Percentiles rank a stretch among this genome's conserved stretches.
Conservation (phyloP, 306 rosid genomes). For the Casuarina equisetifolia region DNA sequence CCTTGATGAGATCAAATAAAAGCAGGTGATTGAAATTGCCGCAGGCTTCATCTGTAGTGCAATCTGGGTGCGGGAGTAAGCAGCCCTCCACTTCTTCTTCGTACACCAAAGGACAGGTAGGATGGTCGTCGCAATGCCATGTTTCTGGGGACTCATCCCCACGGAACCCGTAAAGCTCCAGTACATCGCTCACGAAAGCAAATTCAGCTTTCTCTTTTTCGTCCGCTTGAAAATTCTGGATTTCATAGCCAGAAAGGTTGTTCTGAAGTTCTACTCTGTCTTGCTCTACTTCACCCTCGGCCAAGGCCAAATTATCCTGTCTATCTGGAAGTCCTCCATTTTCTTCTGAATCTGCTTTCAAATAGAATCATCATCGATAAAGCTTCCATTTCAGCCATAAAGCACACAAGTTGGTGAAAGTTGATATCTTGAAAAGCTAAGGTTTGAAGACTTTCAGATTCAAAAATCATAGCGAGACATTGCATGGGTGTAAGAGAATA, state of each 20-base stretch:
- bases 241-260: conserved; percentile 23
- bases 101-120: conserved; percentile 51
- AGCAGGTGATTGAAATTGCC: conserved; percentile 55
- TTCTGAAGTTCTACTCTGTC: conserved; percentile 4
- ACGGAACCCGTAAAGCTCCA: conserved; percentile 60
- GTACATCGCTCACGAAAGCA: conserved; percentile 64
- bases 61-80: conserved; percentile 44
- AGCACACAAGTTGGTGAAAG: neutral
- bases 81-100: conserved; percentile 61
- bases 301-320: neutral
- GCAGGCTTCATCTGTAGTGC: conserved; percentile 45
- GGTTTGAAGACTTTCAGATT: neutral
- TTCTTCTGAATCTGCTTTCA: too few relatives aligned
- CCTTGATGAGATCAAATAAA: conserved; percentile 74
- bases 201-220: conserved; percentile 46
- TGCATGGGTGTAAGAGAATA: neutral
- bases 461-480: neutral
- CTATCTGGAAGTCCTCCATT: too few relatives aligned
- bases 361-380: too few relatives aligned
- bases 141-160: conserved; percentile 32
- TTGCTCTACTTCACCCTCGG: conserved; percentile 14
- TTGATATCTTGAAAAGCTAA: neutral
- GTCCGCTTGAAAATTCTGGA: conserved; percentile 33
- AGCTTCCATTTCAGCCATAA: too few relatives aligned
- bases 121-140: conserved; percentile 65